Conservation (phyloP, 2,329 filamentous ascomycete species). For the Hypoxylon sp. region DNA sequence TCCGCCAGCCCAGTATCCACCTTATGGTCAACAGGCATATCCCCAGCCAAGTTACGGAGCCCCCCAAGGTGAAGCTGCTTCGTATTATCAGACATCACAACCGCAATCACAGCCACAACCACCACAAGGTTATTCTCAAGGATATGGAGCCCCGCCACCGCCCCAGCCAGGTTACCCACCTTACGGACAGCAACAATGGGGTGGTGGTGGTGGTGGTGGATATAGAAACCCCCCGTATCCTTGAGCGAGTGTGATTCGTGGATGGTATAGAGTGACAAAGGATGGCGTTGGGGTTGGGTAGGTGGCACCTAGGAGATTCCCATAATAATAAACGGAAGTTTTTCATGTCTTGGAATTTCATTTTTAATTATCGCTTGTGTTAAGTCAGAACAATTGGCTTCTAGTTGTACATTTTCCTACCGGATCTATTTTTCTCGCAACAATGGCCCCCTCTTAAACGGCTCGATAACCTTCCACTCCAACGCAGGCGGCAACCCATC, state of each 20-base stretch:
- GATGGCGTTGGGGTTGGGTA: slow-evolving; percentile 12
- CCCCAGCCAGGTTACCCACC: slow-evolving; percentile 31
- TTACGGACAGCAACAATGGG: slow-evolving; percentile 30
- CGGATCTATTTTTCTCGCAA: slow-evolving; percentile 37
- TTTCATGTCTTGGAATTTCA: too few species aligned
- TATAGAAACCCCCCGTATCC: slow-evolving; percentile 30
- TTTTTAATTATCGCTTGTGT: too few species aligned
- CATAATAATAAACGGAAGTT: slow-evolving; percentile 9
- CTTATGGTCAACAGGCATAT: slow-evolving; percentile 22
- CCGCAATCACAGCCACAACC: too few species aligned
- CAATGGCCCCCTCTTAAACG: slow-evolving; percentile 52
- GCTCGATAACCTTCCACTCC: slow-evolving; percentile 47
- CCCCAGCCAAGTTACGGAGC: slow-evolving; percentile 30
- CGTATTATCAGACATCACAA: slow-evolving; percentile 23
- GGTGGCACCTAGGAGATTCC: slow-evolving; percentile 6
- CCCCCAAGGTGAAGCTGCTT: slow-evolving; percentile 25
- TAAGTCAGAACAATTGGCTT: too few species aligned
- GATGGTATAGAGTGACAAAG: background rate
- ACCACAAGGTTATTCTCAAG: slow-evolving; percentile 13
- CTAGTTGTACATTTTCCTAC: too few species aligned
- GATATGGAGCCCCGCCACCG: slow-evolving; percentile 16
- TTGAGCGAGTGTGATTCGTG: too few species aligned
- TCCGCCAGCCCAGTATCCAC: slow-evolving; percentile 16
- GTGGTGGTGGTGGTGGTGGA: slow-evolving; percentile 14
- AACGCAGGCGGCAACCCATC: slow-evolving; percentile 50